Conservation (phyloP, 2,329 filamentous ascomycete species). For the Westerdykella aurantiaca region DNA sequence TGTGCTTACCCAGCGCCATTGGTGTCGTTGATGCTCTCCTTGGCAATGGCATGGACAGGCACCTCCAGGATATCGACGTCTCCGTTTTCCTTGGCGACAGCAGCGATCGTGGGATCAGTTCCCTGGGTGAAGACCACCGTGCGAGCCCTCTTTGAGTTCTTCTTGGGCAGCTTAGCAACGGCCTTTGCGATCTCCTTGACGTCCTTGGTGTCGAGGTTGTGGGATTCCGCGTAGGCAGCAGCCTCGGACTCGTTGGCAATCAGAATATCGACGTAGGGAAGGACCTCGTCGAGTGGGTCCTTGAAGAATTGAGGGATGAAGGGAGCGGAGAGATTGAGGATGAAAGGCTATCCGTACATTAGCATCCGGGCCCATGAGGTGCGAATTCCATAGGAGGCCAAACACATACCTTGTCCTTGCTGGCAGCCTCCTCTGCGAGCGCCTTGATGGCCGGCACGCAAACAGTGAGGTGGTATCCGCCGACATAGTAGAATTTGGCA, state of each 20-base stretch:
- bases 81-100: constrained; percentile 61
- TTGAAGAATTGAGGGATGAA: constrained; percentile 99
- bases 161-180: constrained; percentile 85
- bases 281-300: constrained; percentile 77
- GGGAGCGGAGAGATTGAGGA: constrained; percentile 86
- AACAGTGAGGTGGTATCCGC: constrained; percentile 96
- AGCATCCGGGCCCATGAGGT: neutral
- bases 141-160: constrained; percentile 76
- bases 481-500: constrained; percentile 85
- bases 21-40: constrained; percentile 83
- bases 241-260: constrained; percentile 98
- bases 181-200: constrained; percentile 78
- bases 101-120: constrained; percentile 82
- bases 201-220: constrained; percentile 67
- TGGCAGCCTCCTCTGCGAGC: constrained; percentile 82
- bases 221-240: constrained; percentile 75
- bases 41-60: constrained; percentile 72
- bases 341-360: constrained; percentile 54
- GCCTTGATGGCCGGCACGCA: constrained; percentile 86
- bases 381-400: constrained; percentile 8
- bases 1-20: constrained; percentile 71
- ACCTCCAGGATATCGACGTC: constrained; percentile 64
- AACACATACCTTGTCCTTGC: constrained; percentile 67
- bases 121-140: constrained; percentile 92
- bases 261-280: constrained; percentile 91